Conservation (phyloP, 2,329 filamentous ascomycete species). For the Claviceps sp. region DNA sequence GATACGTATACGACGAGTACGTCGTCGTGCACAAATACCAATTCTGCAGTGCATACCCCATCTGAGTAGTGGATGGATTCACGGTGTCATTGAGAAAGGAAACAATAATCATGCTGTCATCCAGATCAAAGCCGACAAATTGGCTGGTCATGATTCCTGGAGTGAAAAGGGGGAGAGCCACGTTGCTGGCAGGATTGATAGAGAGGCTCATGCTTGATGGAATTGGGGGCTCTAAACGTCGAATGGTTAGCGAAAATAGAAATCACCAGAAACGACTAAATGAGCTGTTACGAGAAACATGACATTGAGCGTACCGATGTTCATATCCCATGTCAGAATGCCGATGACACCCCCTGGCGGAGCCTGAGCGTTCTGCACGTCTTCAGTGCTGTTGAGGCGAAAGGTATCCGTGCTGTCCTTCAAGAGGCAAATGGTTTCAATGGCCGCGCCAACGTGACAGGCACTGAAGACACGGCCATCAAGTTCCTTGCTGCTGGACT, state of each 20-base stretch:
- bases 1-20: slow-evolving; percentile 9
- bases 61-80: background rate
- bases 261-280: too few relatives aligned
- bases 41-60: slow-evolving; percentile 4
- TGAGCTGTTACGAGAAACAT: background rate
- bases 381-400: background rate
- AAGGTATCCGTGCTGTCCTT: background rate
- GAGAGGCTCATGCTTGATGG: slow-evolving; percentile 7
- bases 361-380: background rate
- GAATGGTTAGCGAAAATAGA: background rate
- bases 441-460: background rate
- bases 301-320: background rate
- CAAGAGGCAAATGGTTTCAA: background rate
- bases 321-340: background rate
- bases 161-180: slow-evolving; percentile 8
- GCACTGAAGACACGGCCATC: background rate
- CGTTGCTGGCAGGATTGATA: slow-evolving; percentile 10
- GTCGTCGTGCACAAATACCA: slow-evolving; percentile 11
- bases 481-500: background rate
- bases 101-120: slow-evolving; percentile 6
- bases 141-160: slow-evolving; percentile 10
- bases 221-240: background rate
- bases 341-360: background rate
- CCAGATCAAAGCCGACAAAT: slow-evolving; percentile 12
- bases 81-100: slow-evolving; percentile 10